Evolutionary conservation across 768 basidiomycete genomes (phyloP), one percentile per base, ranked within the genome.

Genomic region (Botryobasidium botryosum): DNA sequence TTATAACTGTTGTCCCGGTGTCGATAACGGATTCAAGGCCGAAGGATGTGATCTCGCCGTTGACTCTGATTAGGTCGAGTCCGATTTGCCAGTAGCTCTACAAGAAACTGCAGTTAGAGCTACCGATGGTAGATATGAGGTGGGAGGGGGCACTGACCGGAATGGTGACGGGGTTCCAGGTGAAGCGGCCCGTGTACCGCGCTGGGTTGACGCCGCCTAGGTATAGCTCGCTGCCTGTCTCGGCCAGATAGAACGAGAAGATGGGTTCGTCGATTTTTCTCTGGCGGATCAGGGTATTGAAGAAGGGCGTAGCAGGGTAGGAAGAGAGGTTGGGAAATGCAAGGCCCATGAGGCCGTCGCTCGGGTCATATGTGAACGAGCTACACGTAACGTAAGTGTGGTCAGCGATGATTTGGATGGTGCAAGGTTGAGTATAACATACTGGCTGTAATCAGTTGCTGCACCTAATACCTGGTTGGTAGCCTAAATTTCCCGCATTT

Each of bases 291-390:
- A 57, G 50, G 21, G 45, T 58, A 26, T 44, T 42, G 48, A 59
- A 56, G 45, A 53, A 54, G 3, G 61, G 59, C 36, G 46, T 43
- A 38, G 52, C 36, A 13, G 37, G 39, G 18, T 56, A 44, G 3
- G 45, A 47, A 25, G 61, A 56, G 46, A 61, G 43, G 4, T 51
- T 41, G 7, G 53, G 54, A 13, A 36, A 57, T 2, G 52, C 57
- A 44, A 61, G 56, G 27, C 68, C 68, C 31, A 68, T 52, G 5
- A 71, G 43, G 6, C 68, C 70, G 32, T 70, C 68, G 1, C 63
- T 46, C 1, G 37, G 51, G 38, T 63, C 49, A 13, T 49, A 29
- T 8, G 46, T 46, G 28, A 42, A 42, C 24, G 12, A 8, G 8
- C 40, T 42, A 24, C 15, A 39, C 10, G 37, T 8, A n/a, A n/a